phyloP scores from a whole-genome alignment of 306 rosid species.

The Sindora glabra region DNA sequence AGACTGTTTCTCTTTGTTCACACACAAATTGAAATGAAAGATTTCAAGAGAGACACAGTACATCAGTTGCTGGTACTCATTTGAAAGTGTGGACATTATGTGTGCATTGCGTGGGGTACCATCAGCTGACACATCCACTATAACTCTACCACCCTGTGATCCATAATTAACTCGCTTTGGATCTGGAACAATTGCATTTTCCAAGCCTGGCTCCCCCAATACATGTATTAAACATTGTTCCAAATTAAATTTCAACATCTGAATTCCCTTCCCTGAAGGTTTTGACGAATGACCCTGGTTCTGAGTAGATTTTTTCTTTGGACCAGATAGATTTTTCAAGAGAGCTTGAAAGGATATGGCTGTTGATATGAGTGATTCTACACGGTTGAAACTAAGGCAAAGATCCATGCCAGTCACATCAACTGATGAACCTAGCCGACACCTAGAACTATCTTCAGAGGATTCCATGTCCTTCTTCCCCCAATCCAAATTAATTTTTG shows the following conservation, averaged over 20 bases:
- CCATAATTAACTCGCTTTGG: conserved; percentile 94
- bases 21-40: conserved; percentile 69
- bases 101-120: conserved; percentile 84
- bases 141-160: conserved; percentile 88
- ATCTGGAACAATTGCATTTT: conserved; percentile 65
- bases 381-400: conserved; percentile 61
- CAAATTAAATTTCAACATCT: conserved; percentile 68
- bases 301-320: conserved; percentile 48
- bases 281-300: conserved; percentile 53
- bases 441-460: conserved; percentile 53
- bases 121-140: conserved; percentile 55
- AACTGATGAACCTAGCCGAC: conserved; percentile 61
- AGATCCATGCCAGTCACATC: conserved; percentile 91
- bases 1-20: conserved; percentile 81
- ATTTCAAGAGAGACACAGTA: conserved; percentile 78
- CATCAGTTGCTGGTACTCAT: conserved; percentile 55
- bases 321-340: conserved; percentile 50
- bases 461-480: conserved; percentile 79
- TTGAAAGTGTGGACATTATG: conserved; percentile 57
- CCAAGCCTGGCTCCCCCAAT: conserved; percentile 78
- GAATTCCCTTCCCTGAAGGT: conserved; percentile 78
- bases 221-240: conserved; percentile 67
- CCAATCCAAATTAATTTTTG: conserved; percentile 92
- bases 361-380: conserved; percentile 80
- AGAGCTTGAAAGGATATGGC: conserved; percentile 71